Evolutionary conservation across 495 filamentous ascomycete species (phyloP).

Genomic region (Penicillium roqueforti): DNA sequence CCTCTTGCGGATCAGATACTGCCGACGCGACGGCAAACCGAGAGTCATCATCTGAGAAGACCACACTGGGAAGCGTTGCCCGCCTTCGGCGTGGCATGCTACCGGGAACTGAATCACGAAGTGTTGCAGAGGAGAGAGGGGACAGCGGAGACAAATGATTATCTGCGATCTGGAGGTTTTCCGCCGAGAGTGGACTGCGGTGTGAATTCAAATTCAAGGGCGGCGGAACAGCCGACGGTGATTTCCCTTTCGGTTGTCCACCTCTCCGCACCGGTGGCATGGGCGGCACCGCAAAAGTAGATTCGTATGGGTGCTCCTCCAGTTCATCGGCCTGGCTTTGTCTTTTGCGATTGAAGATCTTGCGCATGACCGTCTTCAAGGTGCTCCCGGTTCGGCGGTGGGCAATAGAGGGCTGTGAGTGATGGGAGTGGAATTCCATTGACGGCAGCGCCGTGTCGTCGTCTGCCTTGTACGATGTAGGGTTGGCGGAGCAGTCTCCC

Average conservation of each 20-base stretch:
- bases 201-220: constrained; percentile 26
- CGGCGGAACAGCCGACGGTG: constrained; percentile 20
- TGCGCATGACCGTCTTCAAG: constrained; percentile 46
- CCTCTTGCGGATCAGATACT: constrained; percentile 28
- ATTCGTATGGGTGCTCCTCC: constrained; percentile 27
- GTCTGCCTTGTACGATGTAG: constrained; percentile 19
- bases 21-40: constrained; percentile 29
- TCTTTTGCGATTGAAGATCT: constrained; percentile 43
- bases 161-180: constrained; percentile 19
- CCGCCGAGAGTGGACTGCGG: constrained; percentile 24
- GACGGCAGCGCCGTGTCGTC: constrained; percentile 27
- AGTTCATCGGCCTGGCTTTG: constrained; percentile 36
- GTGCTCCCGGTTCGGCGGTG: constrained; percentile 45
- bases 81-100: constrained; percentile 31
- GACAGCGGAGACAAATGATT: constrained; percentile 17
- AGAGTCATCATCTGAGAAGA: constrained; percentile 42
- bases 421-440: constrained; percentile 23
- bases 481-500: constrained; percentile 17
- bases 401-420: constrained; percentile 15
- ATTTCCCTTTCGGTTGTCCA: constrained; percentile 7
- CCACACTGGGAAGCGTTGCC: constrained; percentile 43
- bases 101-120: constrained; percentile 21
- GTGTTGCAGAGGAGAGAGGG: constrained; percentile 18
- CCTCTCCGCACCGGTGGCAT: neutral
- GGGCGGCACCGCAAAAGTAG: constrained; percentile 4